Percentiles rank a stretch among this genome's conserved stretches.
Evolutionary conservation across 139 green algal species (phyloP).

Genomic region (Medakamo hakoo): DNA sequence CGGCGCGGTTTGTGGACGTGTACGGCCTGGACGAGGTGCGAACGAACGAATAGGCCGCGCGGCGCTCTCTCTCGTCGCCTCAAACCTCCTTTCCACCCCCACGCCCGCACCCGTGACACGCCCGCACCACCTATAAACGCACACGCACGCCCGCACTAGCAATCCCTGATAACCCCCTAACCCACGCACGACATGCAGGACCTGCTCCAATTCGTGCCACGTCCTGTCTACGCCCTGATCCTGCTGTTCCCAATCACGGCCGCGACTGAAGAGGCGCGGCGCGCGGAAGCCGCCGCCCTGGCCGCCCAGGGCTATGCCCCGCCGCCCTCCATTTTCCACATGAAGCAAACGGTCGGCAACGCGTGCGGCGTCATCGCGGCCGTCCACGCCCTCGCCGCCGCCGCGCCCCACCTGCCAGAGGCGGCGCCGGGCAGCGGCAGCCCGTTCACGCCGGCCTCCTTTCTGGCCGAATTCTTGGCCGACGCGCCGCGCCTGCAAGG

Average conservation of each 20-base stretch:
- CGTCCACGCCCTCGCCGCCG: constrained; percentile 40
- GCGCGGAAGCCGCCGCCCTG: constrained; percentile 14
- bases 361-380: constrained; percentile 88
- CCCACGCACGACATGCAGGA: constrained; percentile 28
- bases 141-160: background rate
- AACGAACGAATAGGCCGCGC: background rate
- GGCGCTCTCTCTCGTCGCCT: background rate
- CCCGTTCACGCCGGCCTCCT: constrained; percentile 27
- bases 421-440: constrained; percentile 9
- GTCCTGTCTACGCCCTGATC: constrained; percentile 62
- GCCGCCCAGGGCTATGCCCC: constrained; percentile 8
- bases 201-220: constrained; percentile 71
- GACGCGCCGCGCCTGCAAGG: no score
- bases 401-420: constrained; percentile 5
- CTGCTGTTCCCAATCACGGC: constrained; percentile 74
- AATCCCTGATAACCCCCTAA: background rate
- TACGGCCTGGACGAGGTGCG: constrained; percentile 60
- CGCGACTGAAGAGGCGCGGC: constrained; percentile 33
- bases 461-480: constrained; percentile 50
- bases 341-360: constrained; percentile 90
- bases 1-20: constrained; percentile 54
- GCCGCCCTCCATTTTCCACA: constrained; percentile 50
- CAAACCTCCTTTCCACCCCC: background rate
- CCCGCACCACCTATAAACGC: background rate
- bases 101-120: background rate